Percentiles rank a stretch among this genome's conserved stretches.
Evolutionary conservation across 2,329 filamentous ascomycete genomes (phyloP).

Genomic region (Thelonectria discophora): DNA sequence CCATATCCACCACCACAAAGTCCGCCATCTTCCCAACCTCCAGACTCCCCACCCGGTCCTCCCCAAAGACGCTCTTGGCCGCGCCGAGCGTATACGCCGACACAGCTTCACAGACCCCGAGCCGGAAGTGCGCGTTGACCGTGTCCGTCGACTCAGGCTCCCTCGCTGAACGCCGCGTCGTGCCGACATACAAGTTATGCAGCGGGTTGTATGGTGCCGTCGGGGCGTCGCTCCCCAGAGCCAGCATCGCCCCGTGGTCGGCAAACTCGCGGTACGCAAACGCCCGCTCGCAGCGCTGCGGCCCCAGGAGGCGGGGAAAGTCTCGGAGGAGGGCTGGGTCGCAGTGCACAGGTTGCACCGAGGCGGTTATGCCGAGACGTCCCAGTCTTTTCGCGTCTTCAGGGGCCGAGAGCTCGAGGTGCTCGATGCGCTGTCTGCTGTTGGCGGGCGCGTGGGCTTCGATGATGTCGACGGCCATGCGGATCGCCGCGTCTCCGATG

Average conservation of each 20-base stretch:
- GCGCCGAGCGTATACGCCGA: constrained; percentile 59
- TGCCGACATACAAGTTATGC: constrained; percentile 62
- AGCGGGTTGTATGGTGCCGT: constrained; percentile 62
- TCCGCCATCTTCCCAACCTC: constrained; percentile 61
- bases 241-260: constrained; percentile 58
- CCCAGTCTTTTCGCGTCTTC: constrained; percentile 21
- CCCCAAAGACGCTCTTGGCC: constrained; percentile 63
- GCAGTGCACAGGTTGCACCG: constrained; percentile 19
- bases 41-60: constrained; percentile 58
- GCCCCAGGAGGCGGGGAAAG: constrained; percentile 54
- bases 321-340: constrained; percentile 19
- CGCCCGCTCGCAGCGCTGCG: constrained; percentile 60
- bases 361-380: constrained; percentile 18
- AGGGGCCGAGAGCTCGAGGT: constrained; percentile 16
- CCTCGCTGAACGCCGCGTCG: constrained; percentile 60
- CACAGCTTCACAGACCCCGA: constrained; percentile 59
- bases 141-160: constrained; percentile 51
- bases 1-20: constrained; percentile 45
- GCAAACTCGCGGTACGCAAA: constrained; percentile 69
- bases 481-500: constrained; percentile 22
- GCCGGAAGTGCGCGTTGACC: constrained; percentile 59
- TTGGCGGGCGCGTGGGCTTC: constrained; percentile 11
- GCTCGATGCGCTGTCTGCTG: constrained; percentile 22
- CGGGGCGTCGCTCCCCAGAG: constrained; percentile 64
- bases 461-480: constrained; percentile 17